These are phyloP conservation scores for Kwoniella shivajii DNA, from an alignment of 1,284 basidiomycete genomes.

Conservation along the genomic window DNA sequence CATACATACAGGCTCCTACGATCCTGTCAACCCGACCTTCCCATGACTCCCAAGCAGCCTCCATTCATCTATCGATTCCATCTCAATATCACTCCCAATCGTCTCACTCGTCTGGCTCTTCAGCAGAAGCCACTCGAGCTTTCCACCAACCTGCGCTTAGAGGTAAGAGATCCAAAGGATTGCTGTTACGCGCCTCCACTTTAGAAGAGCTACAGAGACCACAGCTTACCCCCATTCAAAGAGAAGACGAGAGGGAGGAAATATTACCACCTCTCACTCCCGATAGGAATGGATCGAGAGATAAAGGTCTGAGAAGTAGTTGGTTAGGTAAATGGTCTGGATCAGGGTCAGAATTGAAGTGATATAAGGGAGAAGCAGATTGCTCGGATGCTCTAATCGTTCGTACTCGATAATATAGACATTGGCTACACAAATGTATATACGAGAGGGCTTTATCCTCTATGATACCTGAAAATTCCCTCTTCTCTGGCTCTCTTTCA, in stretches of 20 bases:
- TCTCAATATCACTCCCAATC: constrained; percentile 1
- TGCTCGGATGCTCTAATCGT: too few relatives aligned
- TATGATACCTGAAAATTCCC: too few relatives aligned
- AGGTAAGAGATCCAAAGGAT: constrained; percentile 13
- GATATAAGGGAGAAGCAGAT: too few relatives aligned
- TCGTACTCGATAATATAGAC: too few relatives aligned
- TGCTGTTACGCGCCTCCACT: constrained; percentile 10
- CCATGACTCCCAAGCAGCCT: constrained; percentile 11
- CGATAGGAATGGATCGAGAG: not conserved
- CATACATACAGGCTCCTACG: constrained; percentile 1
- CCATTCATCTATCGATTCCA: not conserved
- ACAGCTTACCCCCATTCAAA: not conserved
- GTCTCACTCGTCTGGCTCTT: not conserved
- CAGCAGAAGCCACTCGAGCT: constrained; percentile 1
- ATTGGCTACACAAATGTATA: too few relatives aligned
- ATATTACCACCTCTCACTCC: not conserved
- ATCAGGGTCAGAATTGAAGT: too few relatives aligned
- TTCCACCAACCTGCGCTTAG: constrained; percentile 5
- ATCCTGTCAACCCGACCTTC: constrained; percentile 4
- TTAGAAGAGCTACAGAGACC: constrained; percentile 2
- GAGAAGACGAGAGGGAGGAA: not conserved
- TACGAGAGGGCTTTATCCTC: too few relatives aligned
- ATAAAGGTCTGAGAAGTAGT: not conserved
- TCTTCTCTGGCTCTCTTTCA: too few relatives aligned
- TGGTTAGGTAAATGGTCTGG: not conserved